Conservation (phyloP, 139 green algal genomes). For the Chlorella sp. region DNA sequence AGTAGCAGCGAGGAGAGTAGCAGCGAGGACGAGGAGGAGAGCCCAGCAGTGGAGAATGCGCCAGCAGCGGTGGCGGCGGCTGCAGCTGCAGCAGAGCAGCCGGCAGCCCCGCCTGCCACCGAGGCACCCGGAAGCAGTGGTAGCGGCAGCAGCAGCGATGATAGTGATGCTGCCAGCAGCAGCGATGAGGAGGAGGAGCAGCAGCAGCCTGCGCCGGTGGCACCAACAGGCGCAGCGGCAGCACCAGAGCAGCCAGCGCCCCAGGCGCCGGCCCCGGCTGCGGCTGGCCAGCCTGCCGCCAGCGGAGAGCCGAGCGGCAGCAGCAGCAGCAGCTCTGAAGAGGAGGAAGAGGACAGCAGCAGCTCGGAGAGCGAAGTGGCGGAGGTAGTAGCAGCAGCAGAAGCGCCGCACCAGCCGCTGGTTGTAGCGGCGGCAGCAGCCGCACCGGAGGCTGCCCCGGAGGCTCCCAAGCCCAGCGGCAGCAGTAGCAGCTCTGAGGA, state of each 20-base stretch:
- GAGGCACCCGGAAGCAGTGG: neutral
- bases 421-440: neutral
- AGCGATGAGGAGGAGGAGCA: neutral
- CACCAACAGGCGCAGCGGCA: neutral
- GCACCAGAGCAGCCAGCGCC: neutral
- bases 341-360: neutral
- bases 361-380: neutral
- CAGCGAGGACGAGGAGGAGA: neutral
- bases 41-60: neutral
- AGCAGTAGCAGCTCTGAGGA: neutral
- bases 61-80: neutral
- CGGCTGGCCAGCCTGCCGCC: neutral
- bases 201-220: neutral
- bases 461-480: neutral
- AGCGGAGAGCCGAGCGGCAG: neutral
- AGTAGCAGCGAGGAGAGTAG: neutral
- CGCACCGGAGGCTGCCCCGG: neutral
- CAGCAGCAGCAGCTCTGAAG: constrained; percentile 11
- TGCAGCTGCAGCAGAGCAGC: neutral
- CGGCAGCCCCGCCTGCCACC: too few relatives aligned
- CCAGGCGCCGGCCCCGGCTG: neutral
- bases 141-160: neutral
- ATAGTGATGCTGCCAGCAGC: neutral
- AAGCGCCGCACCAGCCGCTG: neutral
- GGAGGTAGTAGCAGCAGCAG: neutral